Base-by-base conservation (phyloP, 2,329 filamentous ascomycete species). In the Myriosclerotinia curreyana region DNA sequence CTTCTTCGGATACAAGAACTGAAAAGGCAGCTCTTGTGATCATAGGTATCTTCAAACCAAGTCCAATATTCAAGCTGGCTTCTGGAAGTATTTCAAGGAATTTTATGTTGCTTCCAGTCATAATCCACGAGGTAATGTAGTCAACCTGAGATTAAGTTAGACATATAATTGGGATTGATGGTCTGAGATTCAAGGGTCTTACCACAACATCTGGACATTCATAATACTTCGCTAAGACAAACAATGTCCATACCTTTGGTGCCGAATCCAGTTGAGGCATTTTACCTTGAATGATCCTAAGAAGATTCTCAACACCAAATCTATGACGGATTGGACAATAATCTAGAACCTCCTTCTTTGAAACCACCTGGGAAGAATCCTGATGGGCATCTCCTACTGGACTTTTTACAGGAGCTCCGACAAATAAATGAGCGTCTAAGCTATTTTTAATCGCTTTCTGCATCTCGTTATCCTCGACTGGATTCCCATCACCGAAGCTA, bases 1-100 rank as follows among this genome's bases (percentile, higher is more conserved):
- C 86, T 60, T 82, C 78, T 70, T 90, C 87, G 22, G 82, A 84
- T 28, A 89, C 86, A 5, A 90, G 77, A 34, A 88, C 81, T 14
- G 80, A 78, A 68, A 88, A 89, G 0, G 86, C 78, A 25, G 75
- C 71, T 40, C 78, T 78, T 0, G 80, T 76, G 2, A 85, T 71
- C 15, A 76, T 72, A 0, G 76, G 71, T 12, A 80, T 76, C 64
- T 80, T 67, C 7, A 86, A 69, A 3, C 74, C 74, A 67, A 79
- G 79, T 6, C 81, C 86, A 9, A 90, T 83, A 28, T 80, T 79
- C 40, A 89, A 79, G 9, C 82, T 77, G 60, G 84, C 81, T 68
- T 90, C 87, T 0, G 87, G 83, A 44, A 88, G 79, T 7, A 85
- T 76, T 69, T 90, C 86, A 17, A 89, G 79, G 68, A 91, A 86